These are phyloP conservation scores for Alternaria consortialis DNA, from an alignment of 2,329 filamentous ascomycete species.

Conservation along the genomic window DNA sequence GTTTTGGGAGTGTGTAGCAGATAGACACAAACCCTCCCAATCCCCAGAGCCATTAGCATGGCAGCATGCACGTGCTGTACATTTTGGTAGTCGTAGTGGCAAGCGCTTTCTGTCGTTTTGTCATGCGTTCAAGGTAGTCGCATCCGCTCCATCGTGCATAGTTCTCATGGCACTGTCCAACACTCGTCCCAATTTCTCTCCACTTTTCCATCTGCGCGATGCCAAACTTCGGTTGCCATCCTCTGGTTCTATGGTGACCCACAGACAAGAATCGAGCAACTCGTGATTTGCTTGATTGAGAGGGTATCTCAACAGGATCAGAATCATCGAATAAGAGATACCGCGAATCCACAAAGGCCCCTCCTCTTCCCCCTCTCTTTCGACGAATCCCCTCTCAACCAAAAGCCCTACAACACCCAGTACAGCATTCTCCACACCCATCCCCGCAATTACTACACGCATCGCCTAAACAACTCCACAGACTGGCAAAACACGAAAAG, in stretches of 20 bases:
- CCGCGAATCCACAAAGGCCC: not conserved
- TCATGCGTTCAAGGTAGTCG: not conserved
- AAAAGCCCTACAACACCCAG: not conserved
- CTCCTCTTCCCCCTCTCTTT: not conserved
- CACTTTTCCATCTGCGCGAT: not conserved
- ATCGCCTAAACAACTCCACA: slow-evolving; percentile 3
- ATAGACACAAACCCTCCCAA: not conserved
- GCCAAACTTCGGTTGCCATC: not conserved
- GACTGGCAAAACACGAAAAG: slow-evolving; percentile 6
- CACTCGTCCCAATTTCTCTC: not conserved
- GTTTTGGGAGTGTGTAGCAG: not conserved
- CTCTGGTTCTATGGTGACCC: not conserved
- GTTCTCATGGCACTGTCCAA: not conserved
- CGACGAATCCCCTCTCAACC: not conserved
- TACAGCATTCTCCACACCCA: slow-evolving; percentile 3
- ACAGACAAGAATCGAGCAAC: not conserved
- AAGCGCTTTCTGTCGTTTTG: not conserved
- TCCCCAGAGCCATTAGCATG: not conserved
- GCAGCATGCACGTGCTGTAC: not conserved
- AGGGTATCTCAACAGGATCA: not conserved
- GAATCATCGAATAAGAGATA: not conserved
- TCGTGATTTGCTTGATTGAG: not conserved
- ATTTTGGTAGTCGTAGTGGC: not conserved
- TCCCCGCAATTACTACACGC: slow-evolving; percentile 6
- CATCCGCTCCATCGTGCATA: not conserved